phyloP scores from a whole-genome alignment of 768 basidiomycete genomes.

The Ramaria rubella region DNA sequence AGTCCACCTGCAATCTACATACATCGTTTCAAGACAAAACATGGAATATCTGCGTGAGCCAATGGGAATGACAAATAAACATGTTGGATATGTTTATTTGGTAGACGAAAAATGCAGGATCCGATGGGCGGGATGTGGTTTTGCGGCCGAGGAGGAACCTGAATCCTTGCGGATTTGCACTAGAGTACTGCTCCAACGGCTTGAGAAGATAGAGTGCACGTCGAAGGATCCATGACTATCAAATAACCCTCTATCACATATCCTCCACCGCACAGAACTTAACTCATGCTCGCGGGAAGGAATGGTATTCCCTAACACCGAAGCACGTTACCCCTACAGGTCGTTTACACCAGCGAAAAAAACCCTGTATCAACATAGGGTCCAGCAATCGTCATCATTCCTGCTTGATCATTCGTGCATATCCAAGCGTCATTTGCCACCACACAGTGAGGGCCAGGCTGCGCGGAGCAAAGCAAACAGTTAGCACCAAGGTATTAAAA shows the following conservation, averaged over 20 bases:
- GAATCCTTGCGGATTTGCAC: conserved; percentile 62
- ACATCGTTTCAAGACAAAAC: conserved; percentile 76
- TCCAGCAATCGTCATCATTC: not conserved
- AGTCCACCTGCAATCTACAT: conserved; percentile 54
- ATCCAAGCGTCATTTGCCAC: conserved; percentile 69
- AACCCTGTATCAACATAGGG: not conserved
- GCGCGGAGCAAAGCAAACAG: not conserved
- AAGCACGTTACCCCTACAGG: too few relatives aligned
- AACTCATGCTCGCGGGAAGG: too few relatives aligned
- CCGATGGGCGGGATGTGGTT: conserved; percentile 89
- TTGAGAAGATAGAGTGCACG: conserved; percentile 15
- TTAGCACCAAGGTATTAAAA: not conserved
- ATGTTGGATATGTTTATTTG: conserved; percentile 87
- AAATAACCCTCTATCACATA: too few relatives aligned
- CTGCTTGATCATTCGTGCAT: not conserved
- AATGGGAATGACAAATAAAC: conserved; percentile 82
- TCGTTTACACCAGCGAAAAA: too few relatives aligned
- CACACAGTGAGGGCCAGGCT: conserved; percentile 65
- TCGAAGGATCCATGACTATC: not conserved
- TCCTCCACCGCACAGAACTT: too few relatives aligned
- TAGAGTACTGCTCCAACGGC: conserved; percentile 58
- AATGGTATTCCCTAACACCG: too few relatives aligned
- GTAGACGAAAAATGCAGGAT: conserved; percentile 80
- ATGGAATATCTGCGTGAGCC: conserved; percentile 82
- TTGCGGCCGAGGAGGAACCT: conserved; percentile 69